A percentile compares a stretch with the other conserved stretches of the same genome.
These are phyloP conservation scores for Fusarium sp. DNA, from an alignment of 2,329 filamentous ascomycete genomes.

Conservation along the genomic window DNA sequence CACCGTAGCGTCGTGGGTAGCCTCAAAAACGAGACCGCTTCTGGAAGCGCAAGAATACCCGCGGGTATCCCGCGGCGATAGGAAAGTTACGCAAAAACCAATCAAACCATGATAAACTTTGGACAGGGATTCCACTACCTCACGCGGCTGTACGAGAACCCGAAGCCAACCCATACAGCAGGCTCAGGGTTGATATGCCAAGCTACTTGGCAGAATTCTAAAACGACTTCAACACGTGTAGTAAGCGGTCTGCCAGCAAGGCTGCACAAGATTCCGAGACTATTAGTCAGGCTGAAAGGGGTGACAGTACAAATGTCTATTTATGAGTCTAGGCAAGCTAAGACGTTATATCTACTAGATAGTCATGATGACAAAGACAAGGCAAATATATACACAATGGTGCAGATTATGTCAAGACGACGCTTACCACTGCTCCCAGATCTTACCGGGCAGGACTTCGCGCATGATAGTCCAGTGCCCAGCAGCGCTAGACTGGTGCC, in stretches of 20 bases:
- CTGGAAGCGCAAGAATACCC: slow-evolving; percentile 81
- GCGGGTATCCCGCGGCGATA: slow-evolving; percentile 70
- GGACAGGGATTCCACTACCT: slow-evolving; percentile 72
- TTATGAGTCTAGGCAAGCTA: neutral
- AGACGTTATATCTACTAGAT: slow-evolving; percentile 1
- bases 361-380: slow-evolving; percentile 5
- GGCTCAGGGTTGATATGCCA: slow-evolving; percentile 65
- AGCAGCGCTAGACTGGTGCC: slow-evolving; percentile 80
- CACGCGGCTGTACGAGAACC: slow-evolving; percentile 74
- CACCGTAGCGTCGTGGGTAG: slow-evolving; percentile 68
- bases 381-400: slow-evolving; percentile 16
- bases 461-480: slow-evolving; percentile 96
- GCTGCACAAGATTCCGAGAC: slow-evolving; percentile 42
- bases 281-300: neutral
- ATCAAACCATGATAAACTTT: slow-evolving; percentile 57
- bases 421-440: slow-evolving; percentile 85
- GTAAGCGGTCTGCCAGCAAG: slow-evolving; percentile 46
- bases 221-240: slow-evolving; percentile 54
- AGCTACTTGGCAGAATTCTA: slow-evolving; percentile 66
- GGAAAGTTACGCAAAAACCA: slow-evolving; percentile 56
- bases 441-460: slow-evolving; percentile 76
- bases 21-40: slow-evolving; percentile 75
- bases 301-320: neutral
- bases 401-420: neutral
- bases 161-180: slow-evolving; percentile 68